Evolutionary conservation across 495 filamentous ascomycete species (phyloP).

Genomic region (Aspergillus carlsbadensis): DNA sequence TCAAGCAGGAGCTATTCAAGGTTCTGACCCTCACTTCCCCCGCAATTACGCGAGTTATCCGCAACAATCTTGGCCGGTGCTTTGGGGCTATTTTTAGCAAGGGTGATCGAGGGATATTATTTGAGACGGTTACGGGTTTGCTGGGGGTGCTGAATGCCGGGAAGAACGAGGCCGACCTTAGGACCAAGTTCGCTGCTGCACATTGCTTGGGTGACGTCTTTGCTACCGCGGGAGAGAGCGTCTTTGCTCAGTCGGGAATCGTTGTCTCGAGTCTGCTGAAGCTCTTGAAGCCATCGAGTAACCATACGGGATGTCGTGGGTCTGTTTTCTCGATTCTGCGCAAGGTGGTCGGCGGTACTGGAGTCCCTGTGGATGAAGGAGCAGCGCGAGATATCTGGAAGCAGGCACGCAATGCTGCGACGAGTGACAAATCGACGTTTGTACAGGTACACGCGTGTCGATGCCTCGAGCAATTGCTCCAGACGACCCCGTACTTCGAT

Average conservation of each 20-base stretch:
- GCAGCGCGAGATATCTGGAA: conserved; percentile 94
- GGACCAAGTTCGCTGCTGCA: conserved; percentile 80
- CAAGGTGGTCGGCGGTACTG: conserved; percentile 71
- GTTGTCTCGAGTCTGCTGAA: conserved; percentile 70
- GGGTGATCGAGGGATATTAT: conserved; percentile 88
- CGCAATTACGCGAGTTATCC: conserved; percentile 80
- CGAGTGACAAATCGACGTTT: conserved; percentile 76
- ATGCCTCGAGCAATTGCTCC: conserved; percentile 73
- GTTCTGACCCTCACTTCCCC: conserved; percentile 85
- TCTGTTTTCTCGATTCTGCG: conserved; percentile 77
- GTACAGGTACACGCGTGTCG: conserved; percentile 78
- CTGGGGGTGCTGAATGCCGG: conserved; percentile 70
- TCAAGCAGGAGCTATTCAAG: conserved; percentile 89
- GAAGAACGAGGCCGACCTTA: conserved; percentile 77
- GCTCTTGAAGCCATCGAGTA: conserved; percentile 75
- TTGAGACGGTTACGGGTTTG: conserved; percentile 90
- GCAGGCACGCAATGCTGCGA: conserved; percentile 72
- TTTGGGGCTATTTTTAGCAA: conserved; percentile 81
- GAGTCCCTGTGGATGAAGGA: conserved; percentile 74
- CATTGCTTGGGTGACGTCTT: conserved; percentile 88
- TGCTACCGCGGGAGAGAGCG: conserved; percentile 87
- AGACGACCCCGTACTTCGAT: conserved; percentile 74
- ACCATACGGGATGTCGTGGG: conserved; percentile 78
- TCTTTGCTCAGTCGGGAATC: conserved; percentile 77
- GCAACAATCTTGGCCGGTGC: conserved; percentile 82